Conservation (phyloP, 768 basidiomycete genomes). For the Suillus cothurnatus region DNA sequence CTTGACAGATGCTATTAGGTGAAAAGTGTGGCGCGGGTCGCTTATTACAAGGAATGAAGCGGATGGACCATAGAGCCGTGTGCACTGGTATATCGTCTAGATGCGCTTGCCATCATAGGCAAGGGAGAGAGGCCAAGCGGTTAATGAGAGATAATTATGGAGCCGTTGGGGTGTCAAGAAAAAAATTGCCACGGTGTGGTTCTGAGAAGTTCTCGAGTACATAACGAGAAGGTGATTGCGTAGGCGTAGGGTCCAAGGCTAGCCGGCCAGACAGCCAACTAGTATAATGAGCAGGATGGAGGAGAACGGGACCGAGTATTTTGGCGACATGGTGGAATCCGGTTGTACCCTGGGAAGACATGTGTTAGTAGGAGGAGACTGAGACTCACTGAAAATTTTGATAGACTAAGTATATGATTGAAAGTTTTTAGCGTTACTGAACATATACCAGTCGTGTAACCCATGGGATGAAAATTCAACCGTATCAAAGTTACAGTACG, state of each 20-base stretch:
- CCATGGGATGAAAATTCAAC: not conserved
- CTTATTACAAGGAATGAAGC: not conserved
- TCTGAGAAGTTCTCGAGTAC: slow-evolving; percentile 5
- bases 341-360: slow-evolving; percentile 1
- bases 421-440: not conserved
- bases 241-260: not conserved
- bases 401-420: not conserved
- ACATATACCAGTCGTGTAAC: not conserved
- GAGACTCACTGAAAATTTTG: not conserved
- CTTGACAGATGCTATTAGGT: too few relatives aligned
- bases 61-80: not conserved
- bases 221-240: not conserved
- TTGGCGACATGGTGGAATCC: not conserved
- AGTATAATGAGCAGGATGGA: not conserved
- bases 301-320: slow-evolving; percentile 1
- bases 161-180: not conserved
- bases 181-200: slow-evolving; percentile 6
- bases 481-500: too few relatives aligned
- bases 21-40: slow-evolving; percentile 4
- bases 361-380: not conserved
- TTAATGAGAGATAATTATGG: slow-evolving; percentile 3
- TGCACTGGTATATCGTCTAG: not conserved
- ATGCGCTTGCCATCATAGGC: not conserved
- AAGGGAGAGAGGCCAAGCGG: not conserved
- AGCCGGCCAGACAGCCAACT: not conserved